phyloP scores from a whole-genome alignment of 2,329 filamentous ascomycete genomes.

The Aureobasidium musti region DNA sequence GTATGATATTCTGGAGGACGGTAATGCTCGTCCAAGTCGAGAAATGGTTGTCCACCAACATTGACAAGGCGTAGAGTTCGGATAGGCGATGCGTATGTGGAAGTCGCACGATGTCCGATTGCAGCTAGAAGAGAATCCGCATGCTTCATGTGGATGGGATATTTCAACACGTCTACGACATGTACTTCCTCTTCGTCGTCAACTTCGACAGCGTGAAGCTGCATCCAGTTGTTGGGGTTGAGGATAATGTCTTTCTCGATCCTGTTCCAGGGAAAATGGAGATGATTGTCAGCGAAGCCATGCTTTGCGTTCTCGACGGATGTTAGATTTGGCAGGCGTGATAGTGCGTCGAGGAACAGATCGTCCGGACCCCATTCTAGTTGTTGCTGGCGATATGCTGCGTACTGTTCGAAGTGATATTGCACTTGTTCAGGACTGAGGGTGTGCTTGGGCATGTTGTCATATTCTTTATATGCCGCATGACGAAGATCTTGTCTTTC shows the following conservation, averaged over 20 bases:
- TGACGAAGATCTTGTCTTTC: constrained; percentile 12
- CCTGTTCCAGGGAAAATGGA: constrained; percentile 33
- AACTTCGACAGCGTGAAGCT: constrained; percentile 19
- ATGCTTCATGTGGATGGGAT: constrained; percentile 21
- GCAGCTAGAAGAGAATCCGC: constrained; percentile 7
- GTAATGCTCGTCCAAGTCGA: constrained; percentile 7
- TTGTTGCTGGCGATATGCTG: constrained; percentile 28
- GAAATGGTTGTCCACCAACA: constrained; percentile 16
- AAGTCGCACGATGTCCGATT: neutral
- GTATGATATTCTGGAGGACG: neutral
- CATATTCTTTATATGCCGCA: constrained; percentile 4
- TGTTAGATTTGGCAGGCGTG: constrained; percentile 34
- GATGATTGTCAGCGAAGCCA: constrained; percentile 30
- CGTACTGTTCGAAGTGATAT: constrained; percentile 19
- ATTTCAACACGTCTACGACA: neutral
- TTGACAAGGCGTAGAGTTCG: constrained; percentile 7
- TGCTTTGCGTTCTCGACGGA: constrained; percentile 29
- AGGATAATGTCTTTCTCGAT: constrained; percentile 31
- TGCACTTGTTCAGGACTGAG: constrained; percentile 18
- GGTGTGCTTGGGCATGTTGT: constrained; percentile 30
- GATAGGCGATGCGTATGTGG: neutral
- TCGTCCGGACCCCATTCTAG: constrained; percentile 30
- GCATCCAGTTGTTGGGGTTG: constrained; percentile 34
- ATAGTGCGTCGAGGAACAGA: constrained; percentile 32
- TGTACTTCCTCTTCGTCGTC: constrained; percentile 27